Evolutionary conservation across 2,329 filamentous ascomycete species (phyloP).

Genomic region (Rosellinia necatrix): DNA sequence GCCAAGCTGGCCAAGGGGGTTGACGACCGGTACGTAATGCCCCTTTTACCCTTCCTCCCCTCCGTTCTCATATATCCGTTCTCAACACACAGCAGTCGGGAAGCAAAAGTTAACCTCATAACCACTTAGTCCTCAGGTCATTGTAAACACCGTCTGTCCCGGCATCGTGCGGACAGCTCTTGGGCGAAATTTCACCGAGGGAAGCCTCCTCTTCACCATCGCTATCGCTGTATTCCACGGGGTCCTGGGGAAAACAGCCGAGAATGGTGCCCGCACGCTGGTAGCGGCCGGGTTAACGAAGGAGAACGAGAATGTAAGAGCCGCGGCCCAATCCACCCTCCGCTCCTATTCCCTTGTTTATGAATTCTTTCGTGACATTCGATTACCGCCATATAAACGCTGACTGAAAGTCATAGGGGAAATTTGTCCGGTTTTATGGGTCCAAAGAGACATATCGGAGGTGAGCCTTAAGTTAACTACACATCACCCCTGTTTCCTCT

Average conservation of each 20-base stretch:
- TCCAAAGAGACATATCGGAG: slow-evolving; percentile 28
- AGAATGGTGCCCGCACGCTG: slow-evolving; percentile 35
- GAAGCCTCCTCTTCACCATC: slow-evolving; percentile 15
- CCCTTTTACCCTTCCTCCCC: neutral
- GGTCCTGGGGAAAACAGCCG: slow-evolving; percentile 33
- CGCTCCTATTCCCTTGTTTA: neutral
- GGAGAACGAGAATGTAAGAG: slow-evolving; percentile 34
- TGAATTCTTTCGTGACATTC: neutral
- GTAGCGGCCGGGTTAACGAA: slow-evolving; percentile 29
- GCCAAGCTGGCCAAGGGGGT: slow-evolving; percentile 29
- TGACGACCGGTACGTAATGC: slow-evolving; percentile 30
- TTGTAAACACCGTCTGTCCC: slow-evolving; percentile 38
- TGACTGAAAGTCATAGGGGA: slow-evolving; percentile 26
- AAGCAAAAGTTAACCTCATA: neutral
- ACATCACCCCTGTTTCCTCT: neutral
- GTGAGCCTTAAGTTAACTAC: slow-evolving; percentile 29
- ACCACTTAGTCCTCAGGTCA: slow-evolving; percentile 33
- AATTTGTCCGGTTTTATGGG: slow-evolving; percentile 35
- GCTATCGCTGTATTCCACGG: slow-evolving; percentile 19
- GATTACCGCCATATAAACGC: neutral
- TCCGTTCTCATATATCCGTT: no score
- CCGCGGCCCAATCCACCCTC: neutral
- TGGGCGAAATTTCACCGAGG: slow-evolving; percentile 16
- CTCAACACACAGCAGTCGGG: no score
- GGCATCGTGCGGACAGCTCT: slow-evolving; percentile 35